Evolutionary conservation across 805 yeast species (phyloP).

Genomic region (Cyberlindnera americana): DNA sequence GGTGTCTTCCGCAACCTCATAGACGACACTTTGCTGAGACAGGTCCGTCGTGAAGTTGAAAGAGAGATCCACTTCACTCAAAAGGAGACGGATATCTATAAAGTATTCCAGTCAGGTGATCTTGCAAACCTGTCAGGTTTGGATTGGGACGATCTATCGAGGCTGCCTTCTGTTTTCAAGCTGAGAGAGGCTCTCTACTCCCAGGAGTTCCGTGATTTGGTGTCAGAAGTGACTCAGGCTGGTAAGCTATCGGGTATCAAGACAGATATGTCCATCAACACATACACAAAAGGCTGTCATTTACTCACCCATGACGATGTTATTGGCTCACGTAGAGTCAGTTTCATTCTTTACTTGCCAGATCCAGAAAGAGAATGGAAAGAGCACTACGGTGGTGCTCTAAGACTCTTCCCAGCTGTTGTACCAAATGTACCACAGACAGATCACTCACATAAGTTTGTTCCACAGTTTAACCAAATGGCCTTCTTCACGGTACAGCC

Average conservation of each 20-base stretch:
- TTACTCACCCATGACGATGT: constrained; percentile 95
- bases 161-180: constrained; percentile 72
- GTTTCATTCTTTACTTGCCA: constrained; percentile 88
- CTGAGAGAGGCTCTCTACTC: constrained; percentile 87
- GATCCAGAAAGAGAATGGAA: constrained; percentile 91
- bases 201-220: constrained; percentile 72
- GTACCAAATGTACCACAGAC: constrained; percentile 87
- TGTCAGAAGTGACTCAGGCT: constrained; percentile 75
- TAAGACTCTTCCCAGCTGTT: constrained; percentile 80
- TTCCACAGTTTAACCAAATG: constrained; percentile 94
- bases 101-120: constrained; percentile 86
- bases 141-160: constrained; percentile 65
- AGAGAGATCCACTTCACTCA: constrained; percentile 83
- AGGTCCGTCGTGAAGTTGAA: constrained; percentile 82
- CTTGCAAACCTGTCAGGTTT: constrained; percentile 88
- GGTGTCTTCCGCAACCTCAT: constrained; percentile 75
- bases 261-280: constrained; percentile 89
- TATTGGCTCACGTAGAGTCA: constrained; percentile 89
- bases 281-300: constrained; percentile 92
- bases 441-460: constrained; percentile 63
- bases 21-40: constrained; percentile 70
- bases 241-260: constrained; percentile 88
- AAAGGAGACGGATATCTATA: constrained; percentile 96
- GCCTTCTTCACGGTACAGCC: constrained; percentile 97
- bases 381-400: constrained; percentile 88